phyloP scores from a whole-genome alignment of 2,329 filamentous ascomycete species.

The Venturia pyrina region DNA sequence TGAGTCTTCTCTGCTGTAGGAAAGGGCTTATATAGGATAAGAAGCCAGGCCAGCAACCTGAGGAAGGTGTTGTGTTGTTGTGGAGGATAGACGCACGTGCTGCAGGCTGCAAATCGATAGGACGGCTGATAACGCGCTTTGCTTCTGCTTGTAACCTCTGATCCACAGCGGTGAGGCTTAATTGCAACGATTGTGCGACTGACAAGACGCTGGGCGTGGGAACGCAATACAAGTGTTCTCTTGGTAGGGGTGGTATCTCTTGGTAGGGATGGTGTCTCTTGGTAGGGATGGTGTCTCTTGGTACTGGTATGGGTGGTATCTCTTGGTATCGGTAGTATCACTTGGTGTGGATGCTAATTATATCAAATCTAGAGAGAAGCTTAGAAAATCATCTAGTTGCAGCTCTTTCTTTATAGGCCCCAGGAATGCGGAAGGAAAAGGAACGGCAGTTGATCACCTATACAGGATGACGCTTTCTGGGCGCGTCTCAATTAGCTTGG shows the following conservation, averaged over 20 bases:
- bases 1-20: neutral
- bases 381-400: neutral
- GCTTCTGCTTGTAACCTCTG: neutral
- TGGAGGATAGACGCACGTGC: neutral
- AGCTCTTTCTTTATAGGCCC: neutral
- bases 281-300: no score
- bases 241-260: neutral
- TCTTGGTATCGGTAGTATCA: no score
- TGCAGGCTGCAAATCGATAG: neutral
- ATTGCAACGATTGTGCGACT: neutral
- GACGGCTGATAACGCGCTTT: neutral
- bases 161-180: neutral
- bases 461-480: neutral
- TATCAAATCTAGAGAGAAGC: neutral
- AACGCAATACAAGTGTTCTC: neutral
- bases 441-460: neutral
- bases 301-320: neutral
- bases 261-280: no score
- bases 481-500: neutral
- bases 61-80: neutral
- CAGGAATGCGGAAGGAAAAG: neutral
- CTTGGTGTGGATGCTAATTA: neutral
- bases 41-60: neutral
- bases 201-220: constrained; percentile 1
- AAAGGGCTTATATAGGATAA: neutral